These are phyloP conservation scores for Pichia terricola DNA, from an alignment of 1,139 yeast species.

Conservation along the genomic window DNA sequence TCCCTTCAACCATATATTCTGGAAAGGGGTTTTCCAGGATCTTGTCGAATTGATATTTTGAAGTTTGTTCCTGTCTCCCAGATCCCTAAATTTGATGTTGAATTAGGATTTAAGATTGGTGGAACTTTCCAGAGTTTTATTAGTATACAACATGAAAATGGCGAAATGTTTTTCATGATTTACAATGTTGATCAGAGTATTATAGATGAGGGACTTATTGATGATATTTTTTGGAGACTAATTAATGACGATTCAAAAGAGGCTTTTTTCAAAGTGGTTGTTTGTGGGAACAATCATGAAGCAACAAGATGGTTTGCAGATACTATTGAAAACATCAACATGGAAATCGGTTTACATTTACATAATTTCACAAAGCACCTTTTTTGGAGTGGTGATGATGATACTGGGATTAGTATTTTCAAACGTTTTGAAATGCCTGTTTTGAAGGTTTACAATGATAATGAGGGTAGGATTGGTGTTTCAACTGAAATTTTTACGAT, in stretches of 20 bases:
- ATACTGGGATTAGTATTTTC: no score
- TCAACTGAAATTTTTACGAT: no score
- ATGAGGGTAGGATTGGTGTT: neutral
- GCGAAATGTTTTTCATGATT: neutral
- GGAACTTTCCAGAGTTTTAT: neutral
- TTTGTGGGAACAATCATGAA: neutral
- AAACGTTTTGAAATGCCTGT: neutral
- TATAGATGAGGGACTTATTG: neutral
- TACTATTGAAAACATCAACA: neutral
- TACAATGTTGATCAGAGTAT: constrained; percentile 3
- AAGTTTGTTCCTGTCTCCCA: no score
- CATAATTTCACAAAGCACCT: neutral
- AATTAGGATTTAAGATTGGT: constrained; percentile 1
- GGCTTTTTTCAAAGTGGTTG: neutral
- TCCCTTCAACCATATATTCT: no score
- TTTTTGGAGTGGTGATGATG: no score
- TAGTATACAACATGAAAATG: no score
- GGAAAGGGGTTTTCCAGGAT: no score
- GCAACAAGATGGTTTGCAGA: constrained; percentile 2
- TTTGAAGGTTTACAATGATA: neutral
- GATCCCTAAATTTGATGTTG: neutral
- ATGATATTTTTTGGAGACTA: constrained; percentile 4
- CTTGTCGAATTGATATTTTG: no score
- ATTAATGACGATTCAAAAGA: constrained; percentile 4
- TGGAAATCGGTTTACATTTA: neutral